Base-by-base conservation (phyloP, 768 basidiomycete species). In the Mycena galericulata region DNA sequence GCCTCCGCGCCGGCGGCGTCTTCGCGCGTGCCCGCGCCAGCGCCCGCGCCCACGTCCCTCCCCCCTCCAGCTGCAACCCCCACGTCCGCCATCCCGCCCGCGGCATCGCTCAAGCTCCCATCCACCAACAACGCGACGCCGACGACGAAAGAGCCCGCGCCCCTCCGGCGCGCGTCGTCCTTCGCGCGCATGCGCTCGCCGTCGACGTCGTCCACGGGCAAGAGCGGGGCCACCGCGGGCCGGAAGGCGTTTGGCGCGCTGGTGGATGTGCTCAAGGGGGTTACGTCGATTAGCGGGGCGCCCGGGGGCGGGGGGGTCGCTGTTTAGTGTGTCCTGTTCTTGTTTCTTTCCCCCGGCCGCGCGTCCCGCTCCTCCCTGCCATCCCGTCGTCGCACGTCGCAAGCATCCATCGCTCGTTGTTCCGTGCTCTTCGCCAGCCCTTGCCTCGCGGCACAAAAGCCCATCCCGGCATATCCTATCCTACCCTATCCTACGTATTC, bases 181-280 rank as follows among this genome's bases (percentile, higher is more conserved):
- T 49, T 38, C 46, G 47, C 40, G 20, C 62, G 70, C 15, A 17
- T 65, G 46, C 70, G 70, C 62, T 68, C 70, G 47, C 7, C 51
- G 30, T 72, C 70, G 18, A 47, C 65, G 47, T 54, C 62, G 14
- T 71, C 70, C 9, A 47, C 41, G 20, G 63, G 62, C 32, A 60
- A 56, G 51, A 26, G 51, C 30, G 32, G n/a, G 27, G 6, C 9
- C 17, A 17, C 17, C 9, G 30, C 53, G 34, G 65, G 61, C 53
- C 53, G 66, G 32, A 56, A 50, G 46, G 66, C 55, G 53, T 70
- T 70, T 55, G 72, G 69, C 3, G 66, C 69, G 47, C 56, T 68
- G n/a, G 69, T 73, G 45, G 69, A 65, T 45, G 68, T 65, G 59
- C 57, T 72, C 40, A 69, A 68, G 50, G 68, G 71, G 4, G 71